Evolutionary conservation across 148 eudicot genomes (phyloP).

Genomic region (Arbutus unedo): DNA sequence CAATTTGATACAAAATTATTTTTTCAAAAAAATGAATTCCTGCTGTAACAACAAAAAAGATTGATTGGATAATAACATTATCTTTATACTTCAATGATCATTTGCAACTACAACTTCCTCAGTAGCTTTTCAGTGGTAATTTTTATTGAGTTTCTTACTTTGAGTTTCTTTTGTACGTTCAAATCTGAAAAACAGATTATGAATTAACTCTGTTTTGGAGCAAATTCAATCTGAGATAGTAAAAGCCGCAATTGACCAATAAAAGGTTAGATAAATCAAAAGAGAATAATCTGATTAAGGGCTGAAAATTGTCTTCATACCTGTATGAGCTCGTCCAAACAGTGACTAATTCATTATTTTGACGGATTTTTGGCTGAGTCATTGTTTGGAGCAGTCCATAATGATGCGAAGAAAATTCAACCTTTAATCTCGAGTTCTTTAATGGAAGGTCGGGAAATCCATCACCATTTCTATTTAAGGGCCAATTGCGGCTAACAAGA

Average conservation of each 20-base stretch:
- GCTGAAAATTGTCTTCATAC: too few species aligned
- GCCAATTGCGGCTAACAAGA: neutral
- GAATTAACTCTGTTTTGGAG: neutral
- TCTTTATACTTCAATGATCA: neutral
- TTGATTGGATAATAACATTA: neutral
- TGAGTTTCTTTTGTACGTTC: neutral
- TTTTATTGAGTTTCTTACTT: neutral
- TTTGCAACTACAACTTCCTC: neutral
- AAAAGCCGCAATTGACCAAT: neutral
- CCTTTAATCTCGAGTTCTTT: neutral
- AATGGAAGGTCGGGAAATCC: neutral
- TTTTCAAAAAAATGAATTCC: too few species aligned
- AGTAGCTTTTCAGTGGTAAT: too few species aligned
- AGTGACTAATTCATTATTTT: too few species aligned
- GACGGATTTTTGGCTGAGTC: too few species aligned
- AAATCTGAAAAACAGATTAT: neutral
- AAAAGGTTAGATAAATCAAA: neutral
- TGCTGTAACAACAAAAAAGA: neutral
- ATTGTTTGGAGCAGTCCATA: neutral
- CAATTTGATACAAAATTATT: neutral
- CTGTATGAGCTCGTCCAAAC: too few species aligned
- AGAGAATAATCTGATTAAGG: neutral
- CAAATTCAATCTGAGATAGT: neutral
- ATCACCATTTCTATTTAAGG: neutral
- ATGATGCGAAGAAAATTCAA: neutral